Evolutionary conservation across 768 basidiomycete genomes (phyloP), one percentile per base, ranked within the genome.

Genomic region (Tremella mesenterica): DNA sequence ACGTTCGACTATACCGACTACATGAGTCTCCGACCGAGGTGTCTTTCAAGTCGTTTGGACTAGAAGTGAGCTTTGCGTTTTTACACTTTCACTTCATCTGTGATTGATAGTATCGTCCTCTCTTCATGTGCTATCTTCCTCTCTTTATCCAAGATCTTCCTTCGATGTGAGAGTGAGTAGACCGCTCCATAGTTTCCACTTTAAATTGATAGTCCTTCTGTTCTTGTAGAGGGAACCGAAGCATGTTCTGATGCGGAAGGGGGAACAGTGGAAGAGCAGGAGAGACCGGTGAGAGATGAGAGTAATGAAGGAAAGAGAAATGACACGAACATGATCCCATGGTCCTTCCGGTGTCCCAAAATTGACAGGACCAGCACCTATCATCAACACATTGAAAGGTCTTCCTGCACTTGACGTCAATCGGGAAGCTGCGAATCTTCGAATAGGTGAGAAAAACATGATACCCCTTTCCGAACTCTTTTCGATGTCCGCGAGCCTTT

Each of bases 1-100:
- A 18, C 89, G 89, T 71, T 97, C 93, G 68, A 97, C 83, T 54
- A 97, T 77, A 18, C 88, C 92, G 58, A 93, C 83, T 46, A 97
- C 88, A 71, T 95, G 73, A 96, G 85, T 59, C 92, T 86, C 13
- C 81, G 82, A 43, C 92, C 92, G 54, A 96, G 85, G 78, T 95
- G 91, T 73, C 54, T 52, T 20, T 64, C 63, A 14, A 64, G 52
- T 29, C 63, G 54, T 29, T 52, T 54, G 2, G 59, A 39, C 60
- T 62, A 33, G n/a, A n/a, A n/a, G n/a, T n/a, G 44, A 48, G 27
- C n/a, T n/a, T n/a, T n/a, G n/a, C n/a, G n/a, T n/a, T n/a, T n/a
- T n/a, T n/a, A n/a, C 6, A 34, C 7, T n/a, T n/a, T n/a, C n/a
- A n/a, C n/a, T n/a, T n/a, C n/a, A n/a, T n/a, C n/a, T n/a, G n/a